These are phyloP conservation scores for Cocos nucifera DNA, from an alignment of 176 grass and related monocot species.

Conservation along the genomic window DNA sequence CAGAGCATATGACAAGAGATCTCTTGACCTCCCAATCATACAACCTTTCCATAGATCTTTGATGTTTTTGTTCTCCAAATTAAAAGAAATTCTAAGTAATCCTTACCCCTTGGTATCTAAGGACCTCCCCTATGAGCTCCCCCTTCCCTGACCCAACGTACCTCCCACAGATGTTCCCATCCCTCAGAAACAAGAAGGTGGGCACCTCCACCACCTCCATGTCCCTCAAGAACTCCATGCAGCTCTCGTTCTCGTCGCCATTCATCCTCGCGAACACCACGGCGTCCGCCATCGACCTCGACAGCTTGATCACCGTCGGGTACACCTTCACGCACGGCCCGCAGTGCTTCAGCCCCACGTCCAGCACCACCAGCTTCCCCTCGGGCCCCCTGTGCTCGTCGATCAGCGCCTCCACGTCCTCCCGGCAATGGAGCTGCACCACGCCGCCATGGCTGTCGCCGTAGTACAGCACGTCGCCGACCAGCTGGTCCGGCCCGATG, in stretches of 20 bases:
- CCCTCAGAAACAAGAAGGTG: conserved; percentile 87
- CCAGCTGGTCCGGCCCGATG: conserved; percentile 62
- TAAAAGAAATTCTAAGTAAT: conserved; percentile 26
- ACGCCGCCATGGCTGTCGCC: conserved; percentile 71
- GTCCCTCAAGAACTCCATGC: conserved; percentile 75
- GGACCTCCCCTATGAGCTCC: conserved; percentile 92
- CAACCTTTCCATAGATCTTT: too few relatives aligned
- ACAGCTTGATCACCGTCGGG: conserved; percentile 82
- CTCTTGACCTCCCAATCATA: too few relatives aligned
- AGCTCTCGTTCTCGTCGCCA: conserved; percentile 94
- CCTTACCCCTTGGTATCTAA: conserved; percentile 73
- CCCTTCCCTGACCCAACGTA: conserved; percentile 93
- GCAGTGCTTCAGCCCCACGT: conserved; percentile 91
- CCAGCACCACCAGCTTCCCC: conserved; percentile 82
- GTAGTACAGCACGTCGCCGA: conserved; percentile 85
- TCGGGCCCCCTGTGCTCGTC: conserved; percentile 28
- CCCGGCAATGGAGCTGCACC: conserved; percentile 59
- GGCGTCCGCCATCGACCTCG: conserved; percentile 50
- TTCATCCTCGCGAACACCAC: conserved; percentile 90
- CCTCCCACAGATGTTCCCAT: conserved; percentile 49
- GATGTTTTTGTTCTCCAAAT: too few relatives aligned
- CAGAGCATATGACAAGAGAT: too few relatives aligned
- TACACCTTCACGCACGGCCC: conserved; percentile 97
- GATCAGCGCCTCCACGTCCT: conserved; percentile 65
- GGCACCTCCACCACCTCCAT: conserved; percentile 89